phyloP scores from a whole-genome alignment of 164 flowering plant genomes.

The Tetracentron sinense region DNA sequence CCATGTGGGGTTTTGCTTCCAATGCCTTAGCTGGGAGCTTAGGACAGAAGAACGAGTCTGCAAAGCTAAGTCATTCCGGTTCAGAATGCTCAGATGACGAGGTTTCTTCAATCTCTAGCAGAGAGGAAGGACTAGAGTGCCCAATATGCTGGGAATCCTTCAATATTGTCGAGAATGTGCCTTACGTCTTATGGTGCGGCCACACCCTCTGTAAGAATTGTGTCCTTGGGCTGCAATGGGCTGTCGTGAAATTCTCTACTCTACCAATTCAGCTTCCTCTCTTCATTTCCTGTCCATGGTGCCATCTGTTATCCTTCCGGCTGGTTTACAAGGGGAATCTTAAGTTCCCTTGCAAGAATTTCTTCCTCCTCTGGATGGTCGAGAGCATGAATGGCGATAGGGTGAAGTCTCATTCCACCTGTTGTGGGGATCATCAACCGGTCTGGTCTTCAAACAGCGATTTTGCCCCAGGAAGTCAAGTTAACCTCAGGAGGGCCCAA shows the following conservation, averaged over 20 bases:
- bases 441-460: conserved; percentile 34
- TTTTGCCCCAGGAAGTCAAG: conserved; percentile 22
- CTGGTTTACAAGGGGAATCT: conserved; percentile 70
- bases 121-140: conserved; percentile 86
- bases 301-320: conserved; percentile 72
- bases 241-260: conserved; percentile 73
- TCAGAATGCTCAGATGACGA: conserved; percentile 76
- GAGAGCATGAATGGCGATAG: conserved; percentile 92
- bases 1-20: conserved; percentile 80
- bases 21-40: conserved; percentile 50
- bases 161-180: conserved; percentile 90
- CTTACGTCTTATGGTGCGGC: conserved; percentile 97
- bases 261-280: conserved; percentile 85
- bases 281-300: conserved; percentile 94
- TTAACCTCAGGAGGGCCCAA: conserved; percentile 22
- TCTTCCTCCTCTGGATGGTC: conserved; percentile 91
- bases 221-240: conserved; percentile 78
- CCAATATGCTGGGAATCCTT: conserved; percentile 97
- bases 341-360: conserved; percentile 87
- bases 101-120: conserved; percentile 42
- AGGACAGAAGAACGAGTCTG: conserved; percentile 29
- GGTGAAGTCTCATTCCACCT: conserved; percentile 34
- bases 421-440: conserved; percentile 40
- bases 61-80: conserved; percentile 29
- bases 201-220: conserved; percentile 92